A percentile compares a stretch with the other conserved stretches of the same genome.
These are phyloP conservation scores for Kurtzmaniella fragi DNA, from an alignment of 805 yeast species.

Conservation along the genomic window DNA sequence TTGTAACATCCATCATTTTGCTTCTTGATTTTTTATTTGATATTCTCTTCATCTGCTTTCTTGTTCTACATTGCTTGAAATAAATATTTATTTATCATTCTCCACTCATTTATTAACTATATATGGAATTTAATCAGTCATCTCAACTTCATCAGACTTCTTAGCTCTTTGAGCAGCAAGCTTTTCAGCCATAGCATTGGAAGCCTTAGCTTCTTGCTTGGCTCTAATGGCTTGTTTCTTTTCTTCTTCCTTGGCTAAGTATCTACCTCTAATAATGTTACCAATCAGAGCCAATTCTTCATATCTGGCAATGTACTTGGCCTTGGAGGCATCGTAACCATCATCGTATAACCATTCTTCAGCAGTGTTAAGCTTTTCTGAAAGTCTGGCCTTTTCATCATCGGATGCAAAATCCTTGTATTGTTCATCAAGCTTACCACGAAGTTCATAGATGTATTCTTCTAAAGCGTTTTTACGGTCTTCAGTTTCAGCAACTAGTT, in stretches of 20 bases:
- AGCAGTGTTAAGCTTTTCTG: slow-evolving; percentile 69
- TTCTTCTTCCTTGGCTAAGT: slow-evolving; percentile 90
- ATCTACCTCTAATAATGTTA: slow-evolving; percentile 93
- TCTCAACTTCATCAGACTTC: slow-evolving; percentile 16
- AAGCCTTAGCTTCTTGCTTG: slow-evolving; percentile 82
- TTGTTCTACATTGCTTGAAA: background rate
- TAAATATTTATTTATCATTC: background rate
- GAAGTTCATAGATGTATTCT: slow-evolving; percentile 95
- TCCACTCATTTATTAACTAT: background rate
- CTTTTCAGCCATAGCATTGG: slow-evolving; percentile 78
- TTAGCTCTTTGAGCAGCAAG: slow-evolving; percentile 67
- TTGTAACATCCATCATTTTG: too few relatives aligned
- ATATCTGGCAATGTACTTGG: slow-evolving; percentile 93
- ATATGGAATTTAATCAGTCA: slow-evolving; percentile 1
- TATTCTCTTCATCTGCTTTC: too few relatives aligned
- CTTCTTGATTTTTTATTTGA: too few relatives aligned
- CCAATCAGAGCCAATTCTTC: slow-evolving; percentile 95
- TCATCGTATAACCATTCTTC: slow-evolving; percentile 99
- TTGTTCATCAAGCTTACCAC: slow-evolving; percentile 93
- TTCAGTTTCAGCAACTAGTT: slow-evolving; percentile 96
- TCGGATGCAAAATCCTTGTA: slow-evolving; percentile 85
- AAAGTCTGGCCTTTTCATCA: slow-evolving; percentile 79
- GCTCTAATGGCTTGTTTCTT: slow-evolving; percentile 83
- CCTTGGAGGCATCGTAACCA: slow-evolving; percentile 95
- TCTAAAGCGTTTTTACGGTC: slow-evolving; percentile 97